phyloP scores from a whole-genome alignment of 192 early-diverging fungal genomes.

The Backusella sp. region DNA sequence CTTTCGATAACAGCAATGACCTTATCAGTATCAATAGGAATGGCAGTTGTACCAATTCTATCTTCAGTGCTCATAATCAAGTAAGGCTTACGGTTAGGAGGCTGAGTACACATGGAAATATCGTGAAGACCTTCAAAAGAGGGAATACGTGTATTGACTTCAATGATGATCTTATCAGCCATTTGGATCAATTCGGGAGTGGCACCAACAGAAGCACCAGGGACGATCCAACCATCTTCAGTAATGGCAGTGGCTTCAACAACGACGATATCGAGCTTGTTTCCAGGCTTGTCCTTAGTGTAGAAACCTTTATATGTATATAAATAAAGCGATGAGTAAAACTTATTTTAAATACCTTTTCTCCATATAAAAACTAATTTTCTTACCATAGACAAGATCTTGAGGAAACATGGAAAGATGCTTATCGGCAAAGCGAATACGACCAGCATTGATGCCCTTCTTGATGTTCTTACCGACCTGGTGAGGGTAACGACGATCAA shows the following conservation, averaged over 20 bases:
- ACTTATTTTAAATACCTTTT: not conserved
- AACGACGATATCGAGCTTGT: conserved; percentile 40
- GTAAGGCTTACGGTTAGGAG: conserved; percentile 42
- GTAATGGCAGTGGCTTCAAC: conserved; percentile 44
- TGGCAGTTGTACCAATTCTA: conserved; percentile 34
- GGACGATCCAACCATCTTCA: conserved; percentile 43
- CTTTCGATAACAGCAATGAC: conserved; percentile 39
- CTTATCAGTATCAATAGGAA: conserved; percentile 40
- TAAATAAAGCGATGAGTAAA: not conserved
- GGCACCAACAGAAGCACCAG: conserved; percentile 43
- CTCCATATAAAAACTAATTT: not conserved
- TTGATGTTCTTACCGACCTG: conserved; percentile 39
- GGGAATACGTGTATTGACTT: conserved; percentile 45
- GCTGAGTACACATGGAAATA: conserved; percentile 25
- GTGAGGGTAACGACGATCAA: conserved; percentile 45
- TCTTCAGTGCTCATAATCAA: conserved; percentile 41
- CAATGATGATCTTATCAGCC: conserved; percentile 40
- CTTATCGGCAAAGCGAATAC: conserved; percentile 45
- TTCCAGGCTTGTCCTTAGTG: conserved; percentile 34
- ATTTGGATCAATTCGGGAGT: conserved; percentile 42
- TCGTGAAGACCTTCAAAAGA: conserved; percentile 45
- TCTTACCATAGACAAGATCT: conserved; percentile 35
- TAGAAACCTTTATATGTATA: conserved; percentile 26
- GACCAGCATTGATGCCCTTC: conserved; percentile 38
- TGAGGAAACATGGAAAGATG: conserved; percentile 47